Evolutionary conservation across 768 basidiomycete genomes (phyloP).

Genomic region (Sutorius australiensis): DNA sequence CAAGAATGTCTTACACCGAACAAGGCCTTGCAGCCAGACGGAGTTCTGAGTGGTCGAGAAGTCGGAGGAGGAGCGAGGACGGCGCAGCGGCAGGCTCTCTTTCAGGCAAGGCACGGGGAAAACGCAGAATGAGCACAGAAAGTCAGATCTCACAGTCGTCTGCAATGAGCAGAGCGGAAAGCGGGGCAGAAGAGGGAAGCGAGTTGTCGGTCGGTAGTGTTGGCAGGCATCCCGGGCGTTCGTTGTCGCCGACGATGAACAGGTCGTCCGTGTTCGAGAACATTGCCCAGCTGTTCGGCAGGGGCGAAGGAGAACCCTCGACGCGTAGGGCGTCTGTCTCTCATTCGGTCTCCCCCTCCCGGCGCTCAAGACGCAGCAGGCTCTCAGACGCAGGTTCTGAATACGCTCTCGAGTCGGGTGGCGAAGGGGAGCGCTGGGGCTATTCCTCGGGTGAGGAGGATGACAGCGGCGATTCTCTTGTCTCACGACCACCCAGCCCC

Average conservation of each 20-base stretch:
- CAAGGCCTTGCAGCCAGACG: constrained; percentile 39
- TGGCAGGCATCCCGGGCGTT: constrained; percentile 31
- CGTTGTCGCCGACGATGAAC: constrained; percentile 37
- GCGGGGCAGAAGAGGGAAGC: constrained; percentile 36
- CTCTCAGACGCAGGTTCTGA: constrained; percentile 59
- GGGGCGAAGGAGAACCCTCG: constrained; percentile 41
- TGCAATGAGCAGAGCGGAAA: constrained; percentile 36
- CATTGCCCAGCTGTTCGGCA: constrained; percentile 63
- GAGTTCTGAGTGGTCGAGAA: constrained; percentile 50
- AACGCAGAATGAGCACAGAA: constrained; percentile 45
- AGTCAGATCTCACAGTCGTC: constrained; percentile 39
- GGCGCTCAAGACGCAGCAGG: constrained; percentile 46
- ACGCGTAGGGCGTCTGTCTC: constrained; percentile 54
- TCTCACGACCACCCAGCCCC: constrained; percentile 19
- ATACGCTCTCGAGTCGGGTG: constrained; percentile 50
- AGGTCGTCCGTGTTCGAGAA: constrained; percentile 54
- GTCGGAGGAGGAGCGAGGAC: constrained; percentile 50
- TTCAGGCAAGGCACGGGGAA: constrained; percentile 27
- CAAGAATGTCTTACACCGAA: constrained; percentile 69
- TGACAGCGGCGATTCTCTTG: constrained; percentile 37
- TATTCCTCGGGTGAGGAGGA: constrained; percentile 85
- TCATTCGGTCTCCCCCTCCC: constrained; percentile 47
- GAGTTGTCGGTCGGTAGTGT: constrained; percentile 28
- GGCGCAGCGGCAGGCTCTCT: constrained; percentile 23
- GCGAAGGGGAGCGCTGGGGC: constrained; percentile 76